Percentiles rank a stretch among this genome's conserved stretches.
phyloP scores from a whole-genome alignment of 2,329 filamentous ascomycete species.

The Diaporthe citriasiana region DNA sequence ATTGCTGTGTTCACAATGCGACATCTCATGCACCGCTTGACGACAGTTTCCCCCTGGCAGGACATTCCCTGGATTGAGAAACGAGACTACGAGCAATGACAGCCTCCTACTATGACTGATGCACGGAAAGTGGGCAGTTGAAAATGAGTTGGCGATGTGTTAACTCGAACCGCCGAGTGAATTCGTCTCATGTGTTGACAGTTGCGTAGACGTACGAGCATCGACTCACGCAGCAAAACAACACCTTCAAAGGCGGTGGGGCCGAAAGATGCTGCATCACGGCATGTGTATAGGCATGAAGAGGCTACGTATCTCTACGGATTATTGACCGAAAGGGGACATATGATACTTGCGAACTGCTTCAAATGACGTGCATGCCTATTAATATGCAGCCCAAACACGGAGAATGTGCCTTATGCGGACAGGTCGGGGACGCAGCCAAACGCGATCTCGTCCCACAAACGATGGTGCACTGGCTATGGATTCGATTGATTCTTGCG shows the following conservation, averaged over 20 bases:
- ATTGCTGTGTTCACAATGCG: too few species aligned
- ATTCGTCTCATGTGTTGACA: neutral
- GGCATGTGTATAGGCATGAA: neutral
- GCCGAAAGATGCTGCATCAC: neutral
- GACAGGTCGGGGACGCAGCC: neutral
- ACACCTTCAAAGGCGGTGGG: neutral
- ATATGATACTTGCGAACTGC: neutral
- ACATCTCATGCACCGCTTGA: too few species aligned
- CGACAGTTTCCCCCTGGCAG: too few species aligned
- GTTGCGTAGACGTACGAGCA: neutral
- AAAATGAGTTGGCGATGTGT: neutral
- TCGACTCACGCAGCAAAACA: too few species aligned
- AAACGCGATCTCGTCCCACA: neutral
- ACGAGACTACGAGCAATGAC: neutral
- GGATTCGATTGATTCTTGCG: slow-evolving; percentile 3
- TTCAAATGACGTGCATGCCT: slow-evolving; percentile 15
- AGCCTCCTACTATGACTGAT: neutral
- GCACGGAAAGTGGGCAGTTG: neutral
- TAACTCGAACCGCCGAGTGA: neutral
- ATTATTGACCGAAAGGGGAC: neutral
- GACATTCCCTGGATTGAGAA: neutral
- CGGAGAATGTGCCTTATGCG: neutral
- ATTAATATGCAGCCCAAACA: slow-evolving; percentile 21
- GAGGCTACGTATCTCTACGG: too few species aligned
- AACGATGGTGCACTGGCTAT: neutral